Evolutionary conservation across 2,329 filamentous ascomycete genomes (phyloP).

Genomic region (Trichoderma koningiopsis): DNA sequence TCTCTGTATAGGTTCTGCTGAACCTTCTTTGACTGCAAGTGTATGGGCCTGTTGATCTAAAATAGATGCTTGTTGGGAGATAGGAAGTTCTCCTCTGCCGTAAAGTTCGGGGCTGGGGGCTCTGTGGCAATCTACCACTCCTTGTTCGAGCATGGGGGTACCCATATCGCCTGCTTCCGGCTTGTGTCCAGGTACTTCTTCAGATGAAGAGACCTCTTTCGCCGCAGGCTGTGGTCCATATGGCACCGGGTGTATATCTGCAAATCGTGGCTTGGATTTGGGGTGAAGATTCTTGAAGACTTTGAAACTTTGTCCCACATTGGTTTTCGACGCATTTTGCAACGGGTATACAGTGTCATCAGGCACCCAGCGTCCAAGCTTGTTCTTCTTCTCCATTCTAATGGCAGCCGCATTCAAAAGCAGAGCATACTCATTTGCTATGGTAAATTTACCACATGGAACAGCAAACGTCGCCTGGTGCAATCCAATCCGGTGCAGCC

Average conservation of each 20-base stretch:
- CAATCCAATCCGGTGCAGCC: slow-evolving; percentile 35
- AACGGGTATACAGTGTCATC: slow-evolving; percentile 27
- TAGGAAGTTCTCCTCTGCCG: background rate
- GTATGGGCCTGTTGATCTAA: background rate
- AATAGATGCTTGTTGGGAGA: background rate
- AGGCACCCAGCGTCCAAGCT: slow-evolving; percentile 2
- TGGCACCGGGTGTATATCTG: background rate
- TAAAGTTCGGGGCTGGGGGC: background rate
- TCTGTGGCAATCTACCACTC: background rate
- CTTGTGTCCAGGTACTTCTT: background rate
- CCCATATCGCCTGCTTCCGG: background rate
- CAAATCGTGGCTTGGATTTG: background rate
- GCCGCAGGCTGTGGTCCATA: background rate
- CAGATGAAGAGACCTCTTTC: background rate
- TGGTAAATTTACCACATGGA: background rate
- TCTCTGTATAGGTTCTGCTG: background rate
- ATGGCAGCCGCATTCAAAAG: slow-evolving; percentile 30
- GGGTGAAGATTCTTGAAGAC: slow-evolving; percentile 6
- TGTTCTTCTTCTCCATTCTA: slow-evolving; percentile 28
- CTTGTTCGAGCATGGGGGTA: background rate
- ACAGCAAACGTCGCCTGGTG: slow-evolving; percentile 36
- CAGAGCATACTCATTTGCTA: slow-evolving; percentile 27
- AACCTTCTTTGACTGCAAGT: no score
- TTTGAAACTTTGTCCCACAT: background rate
- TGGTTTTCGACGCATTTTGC: slow-evolving; percentile 23